These are phyloP conservation scores for Geotrichum aggregatum DNA, from an alignment of 1,139 yeast genomes.

Conservation along the genomic window DNA sequence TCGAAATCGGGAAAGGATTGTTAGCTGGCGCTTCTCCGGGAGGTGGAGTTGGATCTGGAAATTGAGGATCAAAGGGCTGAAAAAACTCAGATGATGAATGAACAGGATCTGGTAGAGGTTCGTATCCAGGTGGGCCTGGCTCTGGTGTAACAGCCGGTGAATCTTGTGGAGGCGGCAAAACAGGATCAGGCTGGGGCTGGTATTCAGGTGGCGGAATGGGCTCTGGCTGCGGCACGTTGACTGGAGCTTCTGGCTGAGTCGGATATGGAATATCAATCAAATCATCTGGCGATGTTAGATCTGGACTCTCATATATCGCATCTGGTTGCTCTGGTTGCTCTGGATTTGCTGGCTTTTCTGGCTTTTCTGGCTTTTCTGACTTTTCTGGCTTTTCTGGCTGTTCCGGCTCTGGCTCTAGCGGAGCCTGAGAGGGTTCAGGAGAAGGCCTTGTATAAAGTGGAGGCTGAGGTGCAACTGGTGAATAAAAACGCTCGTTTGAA, in stretches of 20 bases:
- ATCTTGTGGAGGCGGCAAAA: background rate
- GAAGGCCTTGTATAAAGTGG: background rate
- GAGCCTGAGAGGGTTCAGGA: background rate
- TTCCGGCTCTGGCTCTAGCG: background rate
- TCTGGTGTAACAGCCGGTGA: background rate
- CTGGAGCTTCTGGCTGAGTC: background rate
- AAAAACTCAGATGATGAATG: background rate
- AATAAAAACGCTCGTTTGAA: background rate
- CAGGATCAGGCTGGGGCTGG: background rate
- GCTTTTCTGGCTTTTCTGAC: no score
- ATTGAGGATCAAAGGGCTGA: no score
- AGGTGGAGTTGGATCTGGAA: no score
- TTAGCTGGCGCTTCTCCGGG: background rate
- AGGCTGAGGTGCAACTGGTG: no score
- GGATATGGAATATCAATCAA: background rate
- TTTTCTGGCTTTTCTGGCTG: background rate
- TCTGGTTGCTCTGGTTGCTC: background rate
- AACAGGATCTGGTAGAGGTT: background rate
- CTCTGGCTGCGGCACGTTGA: background rate
- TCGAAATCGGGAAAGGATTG: background rate
- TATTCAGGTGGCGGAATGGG: background rate
- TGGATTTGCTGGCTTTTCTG: background rate
- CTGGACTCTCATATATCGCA: no score
- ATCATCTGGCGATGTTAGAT: background rate
- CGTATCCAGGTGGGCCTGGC: background rate